Evolutionary conservation across 1,284 basidiomycete genomes (phyloP), one percentile per base, ranked within the genome.

Genomic region (Ceratobasidium sp.): DNA sequence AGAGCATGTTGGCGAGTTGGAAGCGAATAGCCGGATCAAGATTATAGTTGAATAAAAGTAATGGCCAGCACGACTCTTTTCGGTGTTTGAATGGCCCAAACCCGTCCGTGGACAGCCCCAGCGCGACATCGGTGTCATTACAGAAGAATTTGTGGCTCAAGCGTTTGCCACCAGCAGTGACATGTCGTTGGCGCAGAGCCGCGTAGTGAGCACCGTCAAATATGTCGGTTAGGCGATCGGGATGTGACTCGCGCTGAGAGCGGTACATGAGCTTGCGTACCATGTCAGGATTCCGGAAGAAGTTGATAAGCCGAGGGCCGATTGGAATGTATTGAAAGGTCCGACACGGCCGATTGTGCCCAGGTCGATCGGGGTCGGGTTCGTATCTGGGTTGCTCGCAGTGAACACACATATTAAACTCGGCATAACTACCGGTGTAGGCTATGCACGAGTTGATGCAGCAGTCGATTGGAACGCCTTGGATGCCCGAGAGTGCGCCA

Each of bases 261-360:
- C 52, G 67, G 33, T 69, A 69, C 38, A 33, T 5, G 5, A 69
- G 67, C 2, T 40, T 56, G 17, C 28, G 20, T 0, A 81, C 81
- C 28, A 67, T 78, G 3, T 69, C 79, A 81, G 50, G 33, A 38
- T 65, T 62, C 4, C 33, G 42, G 54, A 68, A 81, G n/a, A 70
- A 52, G 15, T 68, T 62, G 28, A 54, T 3, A 0, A 80, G 64
- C 1, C 69, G 78, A 15, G 67, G 78, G n/a, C 66, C 69, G n/a
- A 80, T n/a, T 4, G 80, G 80, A 20, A 80, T 56, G 46, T 81
- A 81, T 20, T 28, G 67, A 59, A 80, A 81, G 0, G 44, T 40
- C 1, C 48, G 61, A 15, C 71, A 38, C 3, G 71, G 40, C 7
- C 46, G 46, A 54, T 28, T 46, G 4, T 38, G 61, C 6, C 3